Evolutionary conservation across 225 moss, liverwort and hornwort species (phyloP).

Genomic region (Anthoceros angustus): DNA sequence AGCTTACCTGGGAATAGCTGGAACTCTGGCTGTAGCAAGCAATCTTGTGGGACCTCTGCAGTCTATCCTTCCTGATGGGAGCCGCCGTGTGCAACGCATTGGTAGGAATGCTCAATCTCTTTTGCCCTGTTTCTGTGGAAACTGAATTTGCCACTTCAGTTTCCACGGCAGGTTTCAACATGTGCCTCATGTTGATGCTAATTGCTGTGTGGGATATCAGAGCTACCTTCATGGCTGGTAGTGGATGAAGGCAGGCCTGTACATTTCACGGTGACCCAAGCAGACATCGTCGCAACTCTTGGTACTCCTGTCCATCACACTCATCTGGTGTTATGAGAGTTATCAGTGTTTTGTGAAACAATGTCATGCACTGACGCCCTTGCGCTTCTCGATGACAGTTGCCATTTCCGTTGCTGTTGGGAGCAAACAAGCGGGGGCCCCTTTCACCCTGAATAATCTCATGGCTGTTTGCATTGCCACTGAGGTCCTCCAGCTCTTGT

Average conservation of each 20-base stretch:
- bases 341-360: too few relatives aligned
- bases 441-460: slow-evolving; percentile 85
- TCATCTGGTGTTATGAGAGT: neutral
- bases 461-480: slow-evolving; percentile 97
- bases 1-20: slow-evolving; percentile 73
- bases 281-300: slow-evolving; percentile 47
- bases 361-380: neutral
- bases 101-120: slow-evolving; percentile 16
- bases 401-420: slow-evolving; percentile 62
- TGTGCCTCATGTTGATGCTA: neutral
- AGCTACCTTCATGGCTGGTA: slow-evolving; percentile 70
- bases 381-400: slow-evolving; percentile 16
- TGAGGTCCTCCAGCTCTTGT: slow-evolving; percentile 79
- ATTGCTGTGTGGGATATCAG: slow-evolving; percentile 20
- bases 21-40: slow-evolving; percentile 73
- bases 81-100: slow-evolving; percentile 41
- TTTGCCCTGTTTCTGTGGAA: neutral
- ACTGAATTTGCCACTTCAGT: neutral
- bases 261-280: slow-evolving; percentile 51
- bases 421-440: slow-evolving; percentile 86
- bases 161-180: neutral
- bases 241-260: slow-evolving; percentile 51
- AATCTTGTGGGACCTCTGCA: slow-evolving; percentile 74
- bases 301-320: slow-evolving; percentile 17
- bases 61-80: slow-evolving; percentile 39